Percentiles rank a stretch among this genome's conserved stretches.
Conservation (phyloP, 441 rosid species). For the Eutrema salsugineum region DNA sequence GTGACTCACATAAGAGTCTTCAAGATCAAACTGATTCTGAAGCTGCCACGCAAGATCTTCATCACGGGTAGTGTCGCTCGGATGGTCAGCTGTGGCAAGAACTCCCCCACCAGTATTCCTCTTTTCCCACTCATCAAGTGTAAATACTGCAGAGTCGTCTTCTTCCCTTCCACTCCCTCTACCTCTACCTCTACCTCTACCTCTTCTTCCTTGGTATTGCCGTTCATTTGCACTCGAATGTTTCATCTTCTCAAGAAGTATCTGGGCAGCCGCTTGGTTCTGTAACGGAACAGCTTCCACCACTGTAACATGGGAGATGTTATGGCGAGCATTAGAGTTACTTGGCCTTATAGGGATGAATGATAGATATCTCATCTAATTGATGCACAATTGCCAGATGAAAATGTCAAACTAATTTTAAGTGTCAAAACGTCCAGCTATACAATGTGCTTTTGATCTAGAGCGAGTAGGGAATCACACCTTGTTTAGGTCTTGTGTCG, state of each 20-base stretch:
- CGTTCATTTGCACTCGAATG: slow-evolving; percentile 37
- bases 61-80: slow-evolving; percentile 47
- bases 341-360: neutral
- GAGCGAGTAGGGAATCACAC: slow-evolving; percentile 32
- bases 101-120: slow-evolving; percentile 34
- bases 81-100: slow-evolving; percentile 30
- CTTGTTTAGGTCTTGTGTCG: slow-evolving; percentile 69
- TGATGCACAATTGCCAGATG: neutral
- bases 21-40: slow-evolving; percentile 75
- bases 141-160: slow-evolving; percentile 53
- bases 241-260: slow-evolving; percentile 82
- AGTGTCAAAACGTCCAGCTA: neutral
- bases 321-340: neutral
- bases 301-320: slow-evolving; percentile 38
- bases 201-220: slow-evolving; percentile 43
- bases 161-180: slow-evolving; percentile 55
- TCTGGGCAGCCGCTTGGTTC: slow-evolving; percentile 91
- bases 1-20: slow-evolving; percentile 58
- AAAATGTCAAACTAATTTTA: neutral
- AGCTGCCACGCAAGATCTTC: slow-evolving; percentile 87
- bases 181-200: slow-evolving; percentile 55
- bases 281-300: slow-evolving; percentile 70
- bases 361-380: neutral
- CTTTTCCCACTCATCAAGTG: slow-evolving; percentile 78
- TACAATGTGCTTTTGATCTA: neutral